Conservation (phyloP, 768 basidiomycete genomes). For the Brasilioporus rufonigricans region DNA sequence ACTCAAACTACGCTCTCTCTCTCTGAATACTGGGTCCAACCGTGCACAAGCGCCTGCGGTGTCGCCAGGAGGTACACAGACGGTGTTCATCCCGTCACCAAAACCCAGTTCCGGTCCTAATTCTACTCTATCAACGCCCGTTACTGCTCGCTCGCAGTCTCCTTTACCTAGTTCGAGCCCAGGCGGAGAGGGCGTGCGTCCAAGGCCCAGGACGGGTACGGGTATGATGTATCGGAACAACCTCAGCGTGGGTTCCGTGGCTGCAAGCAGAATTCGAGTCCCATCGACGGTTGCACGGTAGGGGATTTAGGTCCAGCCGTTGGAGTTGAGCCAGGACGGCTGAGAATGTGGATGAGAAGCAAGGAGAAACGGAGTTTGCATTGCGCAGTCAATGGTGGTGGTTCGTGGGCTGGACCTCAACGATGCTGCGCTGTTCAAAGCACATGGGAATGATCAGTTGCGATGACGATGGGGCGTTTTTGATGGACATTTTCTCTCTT, state of each 20-base stretch:
- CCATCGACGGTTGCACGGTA: slow-evolving; percentile 24
- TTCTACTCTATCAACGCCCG: slow-evolving; percentile 12
- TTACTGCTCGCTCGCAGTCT: slow-evolving; percentile 18
- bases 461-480: slow-evolving; percentile 3
- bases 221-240: slow-evolving; percentile 63
- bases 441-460: slow-evolving; percentile 8
- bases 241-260: slow-evolving; percentile 10
- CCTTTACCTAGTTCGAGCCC: slow-evolving; percentile 15
- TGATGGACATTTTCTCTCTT: slow-evolving; percentile 1
- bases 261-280: slow-evolving; percentile 41
- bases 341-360: slow-evolving; percentile 1
- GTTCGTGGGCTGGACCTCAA: slow-evolving; percentile 6
- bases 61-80: slow-evolving; percentile 25
- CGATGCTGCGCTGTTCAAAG: slow-evolving; percentile 1
- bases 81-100: slow-evolving; percentile 13
- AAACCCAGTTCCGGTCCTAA: slow-evolving; percentile 1
- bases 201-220: slow-evolving; percentile 61
- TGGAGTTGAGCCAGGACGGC: background rate
- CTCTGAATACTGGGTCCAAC: slow-evolving; percentile 9
- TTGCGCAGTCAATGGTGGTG: slow-evolving; percentile 9
- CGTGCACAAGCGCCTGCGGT: slow-evolving; percentile 2
- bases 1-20: slow-evolving; percentile 24
- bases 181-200: slow-evolving; percentile 29
- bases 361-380: background rate
- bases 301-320: background rate